Evolutionary conservation across 2,329 filamentous ascomycete genomes (phyloP), one percentile per base, ranked within the genome.

Genomic region (Rutstroemia sp.): DNA sequence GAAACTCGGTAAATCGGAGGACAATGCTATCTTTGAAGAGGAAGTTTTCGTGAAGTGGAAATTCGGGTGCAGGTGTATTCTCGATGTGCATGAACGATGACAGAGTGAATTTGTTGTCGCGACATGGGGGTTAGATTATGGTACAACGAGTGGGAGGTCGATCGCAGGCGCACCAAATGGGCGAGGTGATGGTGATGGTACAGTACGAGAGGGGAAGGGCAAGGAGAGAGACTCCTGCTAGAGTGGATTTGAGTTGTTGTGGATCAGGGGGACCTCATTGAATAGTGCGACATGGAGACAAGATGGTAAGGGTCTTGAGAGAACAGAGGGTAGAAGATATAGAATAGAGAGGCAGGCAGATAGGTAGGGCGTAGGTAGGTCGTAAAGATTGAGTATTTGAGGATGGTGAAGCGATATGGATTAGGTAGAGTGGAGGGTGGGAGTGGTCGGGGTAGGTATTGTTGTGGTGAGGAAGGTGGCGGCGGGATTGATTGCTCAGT

Each of bases 171-270:
- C 50, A 52, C 50, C 25, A 25, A 21, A 19, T 46, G 41, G 47
- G 41, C 34, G 30, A 52, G 21, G 34, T 21, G 67, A 25, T 72
- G 21, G 34, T 21, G 67, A 25, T 72, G 57, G 58, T 73, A 73
- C 39, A 23, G 25, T 21, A 39, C 30, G 27, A 48, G 30, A 34
- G 30, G 12, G 30, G 30, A 48, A 4, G 30, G 14, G 19, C 23
- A 48, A 30, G 41, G 38, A 44, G 16, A 54, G 34, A 16, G 27
- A 48, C 12, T 30, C 30, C 52, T 49, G 41, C 23, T 41, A 19
- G 34, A 48, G 52, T 54, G 52, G 52, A 49, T 53, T 54, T 30
- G 34, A 12, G 23, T n/a, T 16, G 30, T n/a, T 49, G 47, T 54
- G 44, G 34, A 49, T 54, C 42, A 54, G 52, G 52, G 52, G 42